Evolutionary conservation across 108 stramenopile species (phyloP).

Genomic region (Cyclotella kingstonii): DNA sequence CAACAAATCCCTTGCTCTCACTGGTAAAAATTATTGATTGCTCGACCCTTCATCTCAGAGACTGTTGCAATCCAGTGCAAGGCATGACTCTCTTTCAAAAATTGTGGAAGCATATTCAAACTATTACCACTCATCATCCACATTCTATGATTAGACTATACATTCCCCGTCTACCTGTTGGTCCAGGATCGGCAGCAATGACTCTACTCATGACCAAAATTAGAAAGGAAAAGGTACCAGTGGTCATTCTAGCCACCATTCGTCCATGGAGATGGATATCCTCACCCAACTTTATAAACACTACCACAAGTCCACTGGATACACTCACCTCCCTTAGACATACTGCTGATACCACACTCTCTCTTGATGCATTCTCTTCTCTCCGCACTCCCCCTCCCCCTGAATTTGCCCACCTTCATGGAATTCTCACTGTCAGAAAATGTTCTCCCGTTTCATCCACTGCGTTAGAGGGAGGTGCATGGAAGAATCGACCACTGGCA

Average conservation of each 20-base stretch:
- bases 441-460: slow-evolving; percentile 55
- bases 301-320: slow-evolving; percentile 21
- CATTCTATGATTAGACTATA: slow-evolving; percentile 62
- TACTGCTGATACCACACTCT: slow-evolving; percentile 27
- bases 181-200: slow-evolving; percentile 47
- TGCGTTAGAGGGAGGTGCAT: slow-evolving; percentile 51
- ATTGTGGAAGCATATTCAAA: slow-evolving; percentile 41
- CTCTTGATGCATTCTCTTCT: slow-evolving; percentile 42
- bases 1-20: slow-evolving; percentile 26
- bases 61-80: slow-evolving; percentile 9
- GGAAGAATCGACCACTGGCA: slow-evolving; percentile 59
- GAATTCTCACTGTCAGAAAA: slow-evolving; percentile 67
- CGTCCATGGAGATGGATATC: slow-evolving; percentile 54
- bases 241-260: slow-evolving; percentile 60
- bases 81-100: slow-evolving; percentile 35
- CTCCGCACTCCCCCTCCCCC: slow-evolving; percentile 65
- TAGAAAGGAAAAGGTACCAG: slow-evolving; percentile 57
- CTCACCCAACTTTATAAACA: background rate
- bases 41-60: background rate
- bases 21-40: slow-evolving; percentile 33
- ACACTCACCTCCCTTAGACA: slow-evolving; percentile 29
- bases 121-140: slow-evolving; percentile 7
- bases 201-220: slow-evolving; percentile 70
- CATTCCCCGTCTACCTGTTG: slow-evolving; percentile 51
- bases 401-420: slow-evolving; percentile 76